Base-by-base conservation (phyloP, 768 basidiomycete species). In the Podaxis rugospora region DNA sequence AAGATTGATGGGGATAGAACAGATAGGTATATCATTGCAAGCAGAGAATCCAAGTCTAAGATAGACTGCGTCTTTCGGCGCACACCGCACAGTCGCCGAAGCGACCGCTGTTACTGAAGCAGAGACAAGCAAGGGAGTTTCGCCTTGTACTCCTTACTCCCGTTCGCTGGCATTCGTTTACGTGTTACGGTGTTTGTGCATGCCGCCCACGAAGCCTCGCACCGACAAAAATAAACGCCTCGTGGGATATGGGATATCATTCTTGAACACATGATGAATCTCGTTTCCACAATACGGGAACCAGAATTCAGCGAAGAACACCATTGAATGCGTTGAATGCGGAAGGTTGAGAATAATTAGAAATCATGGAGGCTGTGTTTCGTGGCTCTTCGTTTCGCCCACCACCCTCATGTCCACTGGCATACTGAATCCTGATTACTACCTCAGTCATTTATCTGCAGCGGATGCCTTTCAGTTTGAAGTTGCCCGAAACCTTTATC, bases 401-500 rank as follows among this genome's bases (percentile, higher is more conserved):
- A 3, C 40, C 53, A 23, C 21, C 36, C 37, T 27, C 6, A 54
- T 54, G 52, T 14, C 59, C 44, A 5, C 49, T 37, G 21, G 27
- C 7, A 25, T 55, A 11, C 59, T 32, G 1, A 61, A 61, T 49
- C 59, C 59, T 14, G 25, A 55, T 11, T 55, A 35, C 35, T 61
- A 61, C 18, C 53, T 61, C 14, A 51, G 46, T 18, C 32, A 61
- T 55, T 55, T 54, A 35, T 25, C 59, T n/a, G 46, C 52, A 36
- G 44, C 28, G 6, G 36, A 55, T 7, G 59, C 59, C 36, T 54
- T 61, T 14, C 44, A 55, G 1, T 49, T 25, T 28, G 59, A 61
- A 49, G 53, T 54, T 13, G 59, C 52, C 37, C 42, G 59, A 23
- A 61, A 61, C 37, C 44, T 55, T 16, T 61, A 54, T n/a, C 27